Percentiles rank a stretch among this genome's conserved stretches.
phyloP scores from a whole-genome alignment of 208 protist species.

The Leishmania braziliensis region DNA sequence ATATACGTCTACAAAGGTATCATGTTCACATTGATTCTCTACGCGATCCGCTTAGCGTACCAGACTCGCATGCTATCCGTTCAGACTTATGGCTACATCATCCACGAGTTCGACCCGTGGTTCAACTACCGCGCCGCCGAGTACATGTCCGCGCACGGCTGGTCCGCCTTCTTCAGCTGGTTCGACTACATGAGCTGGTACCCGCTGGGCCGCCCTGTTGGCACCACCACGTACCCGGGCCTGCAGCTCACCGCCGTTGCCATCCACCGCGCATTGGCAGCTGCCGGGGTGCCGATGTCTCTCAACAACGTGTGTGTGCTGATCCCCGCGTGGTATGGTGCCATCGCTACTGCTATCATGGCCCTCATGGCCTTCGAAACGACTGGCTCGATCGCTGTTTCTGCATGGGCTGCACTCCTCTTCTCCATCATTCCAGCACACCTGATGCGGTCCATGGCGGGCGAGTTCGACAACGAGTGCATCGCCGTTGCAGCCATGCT shows the following conservation, averaged over 20 bases:
- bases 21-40: constrained; percentile 21
- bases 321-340: constrained; percentile 94
- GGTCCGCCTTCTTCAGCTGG: constrained; percentile 98
- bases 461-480: no score
- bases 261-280: constrained; percentile 90
- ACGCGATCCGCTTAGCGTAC: constrained; percentile 27
- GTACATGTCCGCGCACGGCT: constrained; percentile 93
- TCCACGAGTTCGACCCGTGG: constrained; percentile 95
- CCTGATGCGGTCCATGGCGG: no score
- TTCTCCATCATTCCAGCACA: constrained; percentile 60
- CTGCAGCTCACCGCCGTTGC: constrained; percentile 96
- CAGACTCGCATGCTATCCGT: constrained; percentile 71
- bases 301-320: constrained; percentile 97
- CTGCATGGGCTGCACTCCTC: constrained; percentile 82
- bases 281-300: constrained; percentile 74
- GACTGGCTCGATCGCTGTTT: constrained; percentile 74
- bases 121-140: constrained; percentile 94
- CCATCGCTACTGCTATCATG: constrained; percentile 89
- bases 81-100: constrained; percentile 81
- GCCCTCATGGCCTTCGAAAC: constrained; percentile 81
- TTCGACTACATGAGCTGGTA: constrained; percentile 98
- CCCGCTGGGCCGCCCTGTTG: constrained; percentile 97
- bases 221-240: constrained; percentile 98
- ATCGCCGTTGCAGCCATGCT: no score
- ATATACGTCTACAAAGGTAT: constrained; percentile 12